Evolutionary conservation across 2,329 filamentous ascomycete species (phyloP).

Genomic region (Karstenula rhodostoma): DNA sequence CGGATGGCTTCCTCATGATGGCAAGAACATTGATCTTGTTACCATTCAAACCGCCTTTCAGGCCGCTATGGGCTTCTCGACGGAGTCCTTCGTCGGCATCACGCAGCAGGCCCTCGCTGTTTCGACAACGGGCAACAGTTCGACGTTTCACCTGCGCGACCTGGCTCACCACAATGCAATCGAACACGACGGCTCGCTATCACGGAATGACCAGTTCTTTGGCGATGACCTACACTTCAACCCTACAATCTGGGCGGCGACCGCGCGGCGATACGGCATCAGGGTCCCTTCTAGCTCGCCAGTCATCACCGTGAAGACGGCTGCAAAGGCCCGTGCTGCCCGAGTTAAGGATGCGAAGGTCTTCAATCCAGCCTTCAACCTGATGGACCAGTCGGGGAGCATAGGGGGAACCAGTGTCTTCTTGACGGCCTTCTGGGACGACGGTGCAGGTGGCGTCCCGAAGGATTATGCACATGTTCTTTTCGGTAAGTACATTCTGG

Average conservation of each 20-base stretch:
- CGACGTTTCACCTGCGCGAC: slow-evolving; percentile 39
- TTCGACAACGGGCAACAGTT: slow-evolving; percentile 20
- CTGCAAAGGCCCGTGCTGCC: not conserved
- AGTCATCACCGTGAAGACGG: not conserved
- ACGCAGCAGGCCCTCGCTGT: slow-evolving; percentile 50
- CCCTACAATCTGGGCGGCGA: not conserved
- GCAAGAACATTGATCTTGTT: slow-evolving; percentile 35
- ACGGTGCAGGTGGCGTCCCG: not conserved
- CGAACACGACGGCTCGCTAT: slow-evolving; percentile 52
- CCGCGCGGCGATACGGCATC: not conserved
- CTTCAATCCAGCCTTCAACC: not conserved
- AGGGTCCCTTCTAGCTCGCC: not conserved
- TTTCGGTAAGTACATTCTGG: not conserved
- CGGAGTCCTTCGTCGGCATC: slow-evolving; percentile 48
- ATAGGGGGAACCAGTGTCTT: not conserved
- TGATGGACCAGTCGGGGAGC: not conserved
- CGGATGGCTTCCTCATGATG: slow-evolving; percentile 34
- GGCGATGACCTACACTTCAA: not conserved
- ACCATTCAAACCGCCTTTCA: slow-evolving; percentile 49
- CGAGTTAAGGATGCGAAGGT: not conserved
- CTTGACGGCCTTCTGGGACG: not conserved
- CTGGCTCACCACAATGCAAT: slow-evolving; percentile 56
- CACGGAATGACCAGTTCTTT: slow-evolving; percentile 12
- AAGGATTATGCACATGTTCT: not conserved
- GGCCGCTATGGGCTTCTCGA: slow-evolving; percentile 53